phyloP scores from a whole-genome alignment of 768 basidiomycete species.

The Boletus reticuloceps region DNA sequence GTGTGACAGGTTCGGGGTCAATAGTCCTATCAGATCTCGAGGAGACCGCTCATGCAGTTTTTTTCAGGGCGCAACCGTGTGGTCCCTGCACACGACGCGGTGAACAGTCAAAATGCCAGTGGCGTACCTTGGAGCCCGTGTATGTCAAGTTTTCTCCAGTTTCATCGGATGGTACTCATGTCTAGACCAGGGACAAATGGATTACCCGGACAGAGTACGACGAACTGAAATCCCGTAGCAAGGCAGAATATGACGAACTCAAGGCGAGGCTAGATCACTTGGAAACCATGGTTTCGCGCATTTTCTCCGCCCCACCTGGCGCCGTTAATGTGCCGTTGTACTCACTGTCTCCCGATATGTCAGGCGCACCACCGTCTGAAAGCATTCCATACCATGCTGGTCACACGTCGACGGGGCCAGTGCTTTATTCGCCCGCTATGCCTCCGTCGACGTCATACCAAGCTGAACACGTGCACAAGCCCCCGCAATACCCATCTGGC shows the following conservation, averaged over 20 bases:
- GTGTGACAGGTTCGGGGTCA: slow-evolving; percentile 67
- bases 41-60: slow-evolving; percentile 23
- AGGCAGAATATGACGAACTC: slow-evolving; percentile 48
- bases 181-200: slow-evolving; percentile 64
- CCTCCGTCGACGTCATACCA: slow-evolving; percentile 25
- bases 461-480: slow-evolving; percentile 22
- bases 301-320: slow-evolving; percentile 29
- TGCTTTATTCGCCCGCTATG: slow-evolving; percentile 22
- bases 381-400: slow-evolving; percentile 26
- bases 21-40: slow-evolving; percentile 3
- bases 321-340: slow-evolving; percentile 30
- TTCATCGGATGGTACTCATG: slow-evolving; percentile 8
- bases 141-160: slow-evolving; percentile 38
- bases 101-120: slow-evolving; percentile 78
- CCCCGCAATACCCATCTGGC: slow-evolving; percentile 26
- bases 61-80: slow-evolving; percentile 71
- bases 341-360: slow-evolving; percentile 29
- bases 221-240: slow-evolving; percentile 57
- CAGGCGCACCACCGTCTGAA: slow-evolving; percentile 27
- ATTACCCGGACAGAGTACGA: slow-evolving; percentile 77
- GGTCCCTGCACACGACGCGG: slow-evolving; percentile 77
- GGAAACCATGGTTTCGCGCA: slow-evolving; percentile 49
- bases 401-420: slow-evolving; percentile 26
- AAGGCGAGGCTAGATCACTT: slow-evolving; percentile 62
- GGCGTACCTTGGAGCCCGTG: slow-evolving; percentile 81